Evolutionary conservation across 371 early-diverging fungal species (phyloP).

Genomic region (Lichtheimia hyalospora): DNA sequence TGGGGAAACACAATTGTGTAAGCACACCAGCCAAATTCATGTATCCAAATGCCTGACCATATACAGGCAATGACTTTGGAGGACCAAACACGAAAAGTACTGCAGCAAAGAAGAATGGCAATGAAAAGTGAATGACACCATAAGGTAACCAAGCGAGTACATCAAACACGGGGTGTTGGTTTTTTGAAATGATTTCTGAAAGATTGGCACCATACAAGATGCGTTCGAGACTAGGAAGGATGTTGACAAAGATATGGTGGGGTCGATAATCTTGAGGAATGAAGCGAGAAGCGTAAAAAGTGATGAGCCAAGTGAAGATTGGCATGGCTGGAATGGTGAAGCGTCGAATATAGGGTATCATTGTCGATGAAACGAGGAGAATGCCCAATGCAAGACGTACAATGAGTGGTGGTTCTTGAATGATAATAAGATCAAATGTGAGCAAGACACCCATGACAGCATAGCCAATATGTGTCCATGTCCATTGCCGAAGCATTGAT

Average conservation of each 20-base stretch:
- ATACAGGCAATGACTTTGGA: slow-evolving; percentile 51
- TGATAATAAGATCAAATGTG: slow-evolving; percentile 24
- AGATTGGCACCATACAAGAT: slow-evolving; percentile 71
- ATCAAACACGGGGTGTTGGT: slow-evolving; percentile 59
- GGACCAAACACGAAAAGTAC: slow-evolving; percentile 57
- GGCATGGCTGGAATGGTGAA: slow-evolving; percentile 61
- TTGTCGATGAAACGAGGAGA: slow-evolving; percentile 15
- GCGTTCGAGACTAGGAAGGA: slow-evolving; percentile 68
- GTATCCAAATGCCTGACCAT: slow-evolving; percentile 66
- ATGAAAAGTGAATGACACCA: slow-evolving; percentile 70
- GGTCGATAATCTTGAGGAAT: slow-evolving; percentile 60
- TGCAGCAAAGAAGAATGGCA: slow-evolving; percentile 57
- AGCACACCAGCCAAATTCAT: slow-evolving; percentile 73
- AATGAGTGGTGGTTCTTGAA: slow-evolving; percentile 25
- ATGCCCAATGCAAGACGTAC: slow-evolving; percentile 19
- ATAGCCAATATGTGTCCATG: slow-evolving; percentile 2
- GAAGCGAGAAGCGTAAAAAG: slow-evolving; percentile 65
- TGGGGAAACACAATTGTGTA: slow-evolving; percentile 69
- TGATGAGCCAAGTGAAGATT: slow-evolving; percentile 67
- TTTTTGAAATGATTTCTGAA: slow-evolving; percentile 60
- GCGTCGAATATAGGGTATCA: slow-evolving; percentile 43
- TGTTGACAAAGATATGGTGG: slow-evolving; percentile 65
- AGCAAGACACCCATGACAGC: slow-evolving; percentile 22
- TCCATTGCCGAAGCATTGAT: slow-evolving; percentile 3
- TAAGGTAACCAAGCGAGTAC: slow-evolving; percentile 74